phyloP scores from a whole-genome alignment of 2,329 filamentous ascomycete species.

The Penicillium sp. region DNA sequence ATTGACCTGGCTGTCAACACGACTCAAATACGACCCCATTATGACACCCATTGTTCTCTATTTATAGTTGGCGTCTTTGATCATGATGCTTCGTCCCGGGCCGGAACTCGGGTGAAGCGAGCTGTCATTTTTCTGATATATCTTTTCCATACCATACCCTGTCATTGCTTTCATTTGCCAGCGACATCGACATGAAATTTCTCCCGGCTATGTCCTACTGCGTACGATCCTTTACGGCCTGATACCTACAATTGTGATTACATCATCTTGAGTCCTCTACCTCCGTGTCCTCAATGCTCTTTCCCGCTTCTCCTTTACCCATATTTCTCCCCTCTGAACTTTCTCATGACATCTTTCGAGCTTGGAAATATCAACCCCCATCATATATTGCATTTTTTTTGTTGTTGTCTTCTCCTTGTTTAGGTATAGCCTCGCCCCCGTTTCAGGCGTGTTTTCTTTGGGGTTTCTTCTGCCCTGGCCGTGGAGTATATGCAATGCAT shows the following conservation, averaged over 20 bases:
- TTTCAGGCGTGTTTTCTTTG: not conserved
- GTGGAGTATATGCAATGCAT: conserved; percentile 16
- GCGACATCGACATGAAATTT: conserved; percentile 10
- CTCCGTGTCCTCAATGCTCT: conserved; percentile 3
- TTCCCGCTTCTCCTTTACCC: not conserved
- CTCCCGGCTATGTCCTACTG: conserved; percentile 16
- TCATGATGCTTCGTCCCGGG: conserved; percentile 16
- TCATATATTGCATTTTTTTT: conserved; percentile 15
- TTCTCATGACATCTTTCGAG: conserved; percentile 14
- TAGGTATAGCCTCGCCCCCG: conserved; percentile 8
- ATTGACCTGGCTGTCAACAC: conserved; percentile 31
- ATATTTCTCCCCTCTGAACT: conserved; percentile 6
- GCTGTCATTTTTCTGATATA: not conserved
- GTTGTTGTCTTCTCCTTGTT: conserved; percentile 6
- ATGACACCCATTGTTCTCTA: conserved; percentile 2
- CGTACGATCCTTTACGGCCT: conserved; percentile 26
- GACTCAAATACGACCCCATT: conserved; percentile 14
- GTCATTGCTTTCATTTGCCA: conserved; percentile 13
- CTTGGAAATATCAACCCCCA: conserved; percentile 20
- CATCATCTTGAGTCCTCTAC: conserved; percentile 17
- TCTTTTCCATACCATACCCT: conserved; percentile 25
- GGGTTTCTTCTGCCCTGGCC: not conserved
- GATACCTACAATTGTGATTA: conserved; percentile 8
- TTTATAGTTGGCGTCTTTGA: conserved; percentile 9
- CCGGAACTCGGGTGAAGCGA: conserved; percentile 20